These are phyloP conservation scores for Suillus subalutaceus DNA, from an alignment of 768 basidiomycete species.

Conservation along the genomic window DNA sequence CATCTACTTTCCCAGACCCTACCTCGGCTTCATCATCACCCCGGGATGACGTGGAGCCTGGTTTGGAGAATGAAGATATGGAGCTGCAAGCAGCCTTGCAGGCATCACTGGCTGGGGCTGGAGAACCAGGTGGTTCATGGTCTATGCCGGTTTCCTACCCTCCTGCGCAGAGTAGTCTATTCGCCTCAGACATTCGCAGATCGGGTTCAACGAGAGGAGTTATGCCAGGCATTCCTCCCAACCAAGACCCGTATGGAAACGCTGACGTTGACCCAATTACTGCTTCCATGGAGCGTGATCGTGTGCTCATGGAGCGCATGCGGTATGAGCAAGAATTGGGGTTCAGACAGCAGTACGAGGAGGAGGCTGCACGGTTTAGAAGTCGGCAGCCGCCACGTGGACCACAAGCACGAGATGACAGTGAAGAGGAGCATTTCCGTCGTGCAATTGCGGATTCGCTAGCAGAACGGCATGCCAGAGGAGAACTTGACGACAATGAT, in stretches of 20 bases:
- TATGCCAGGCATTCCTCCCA: slow-evolving; percentile 28
- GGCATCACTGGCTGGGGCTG: slow-evolving; percentile 61
- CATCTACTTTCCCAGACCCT: slow-evolving; percentile 62
- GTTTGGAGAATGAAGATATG: slow-evolving; percentile 81
- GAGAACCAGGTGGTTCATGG: slow-evolving; percentile 9
- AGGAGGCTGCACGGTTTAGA: slow-evolving; percentile 36
- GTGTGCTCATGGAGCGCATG: slow-evolving; percentile 63
- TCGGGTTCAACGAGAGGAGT: slow-evolving; percentile 20
- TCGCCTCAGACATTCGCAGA: slow-evolving; percentile 29
- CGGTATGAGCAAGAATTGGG: slow-evolving; percentile 68
- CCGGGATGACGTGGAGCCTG: slow-evolving; percentile 24
- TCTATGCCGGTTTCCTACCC: slow-evolving; percentile 20
- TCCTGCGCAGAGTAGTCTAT: slow-evolving; percentile 28
- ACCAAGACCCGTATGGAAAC: slow-evolving; percentile 33
- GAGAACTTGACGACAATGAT: slow-evolving; percentile 19
- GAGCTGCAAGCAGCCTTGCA: slow-evolving; percentile 88
- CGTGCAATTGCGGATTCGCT: slow-evolving; percentile 38
- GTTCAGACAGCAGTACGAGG: slow-evolving; percentile 59
- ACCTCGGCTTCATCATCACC: slow-evolving; percentile 32
- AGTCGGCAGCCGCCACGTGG: slow-evolving; percentile 8
- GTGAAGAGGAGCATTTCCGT: slow-evolving; percentile 61
- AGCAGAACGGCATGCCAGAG: slow-evolving; percentile 21
- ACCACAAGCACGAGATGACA: slow-evolving; percentile 29
- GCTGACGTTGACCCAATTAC: slow-evolving; percentile 55
- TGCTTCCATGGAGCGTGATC: slow-evolving; percentile 69